Evolutionary conservation across 768 basidiomycete species (phyloP), one percentile per base, ranked within the genome.

Genomic region (Mrakia blollopis): DNA sequence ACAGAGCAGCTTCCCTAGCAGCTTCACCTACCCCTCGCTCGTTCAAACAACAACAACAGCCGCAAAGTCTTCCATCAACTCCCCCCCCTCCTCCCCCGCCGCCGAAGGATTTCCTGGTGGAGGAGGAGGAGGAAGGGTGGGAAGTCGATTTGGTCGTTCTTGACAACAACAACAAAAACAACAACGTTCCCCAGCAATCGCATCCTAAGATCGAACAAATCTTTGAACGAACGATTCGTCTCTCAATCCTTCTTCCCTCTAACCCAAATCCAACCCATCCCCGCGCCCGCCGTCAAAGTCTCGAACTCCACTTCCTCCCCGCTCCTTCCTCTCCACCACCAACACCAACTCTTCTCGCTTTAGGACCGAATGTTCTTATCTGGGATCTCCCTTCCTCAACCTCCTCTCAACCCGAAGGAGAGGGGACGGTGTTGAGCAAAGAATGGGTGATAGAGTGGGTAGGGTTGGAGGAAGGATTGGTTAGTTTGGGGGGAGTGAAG

Each of bases 401-500:
- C 4, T n/a, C n/a, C 44, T 44, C 11, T 4, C 44, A 44, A 25
- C 57, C 3, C 7, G 23, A 8, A 2, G 57, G 18, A 11, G 2
- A 8, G 25, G 57, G 9, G 57, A 9, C 21, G n/a, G 57, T 85
- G 18, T 39, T 39, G 65, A 23, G 23, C 21, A 68, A 11, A 25
- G 65, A 68, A 23, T 37, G 35, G 37, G 25, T 5, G 37, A 1
- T 68, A 21, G 65, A 87, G 13, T 94, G 88, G 77, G 72, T 91
- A 54, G 87, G 91, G 1, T 82, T 87, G 28, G 85, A 83, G 67
- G 85, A 84, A 8, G 92, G 92, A 0, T 91, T 91, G 81, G 83
- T 85, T 35, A 85, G 85, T 4, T 86, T 90, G 25, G 92, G 92
- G 25, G 92, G 92, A 1, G 81, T 93, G 76, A 87, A 91, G n/a